A percentile compares a stretch with the other conserved stretches of the same genome.
Conservation (phyloP, 305 asterid species). For the Andrographis paniculata region DNA sequence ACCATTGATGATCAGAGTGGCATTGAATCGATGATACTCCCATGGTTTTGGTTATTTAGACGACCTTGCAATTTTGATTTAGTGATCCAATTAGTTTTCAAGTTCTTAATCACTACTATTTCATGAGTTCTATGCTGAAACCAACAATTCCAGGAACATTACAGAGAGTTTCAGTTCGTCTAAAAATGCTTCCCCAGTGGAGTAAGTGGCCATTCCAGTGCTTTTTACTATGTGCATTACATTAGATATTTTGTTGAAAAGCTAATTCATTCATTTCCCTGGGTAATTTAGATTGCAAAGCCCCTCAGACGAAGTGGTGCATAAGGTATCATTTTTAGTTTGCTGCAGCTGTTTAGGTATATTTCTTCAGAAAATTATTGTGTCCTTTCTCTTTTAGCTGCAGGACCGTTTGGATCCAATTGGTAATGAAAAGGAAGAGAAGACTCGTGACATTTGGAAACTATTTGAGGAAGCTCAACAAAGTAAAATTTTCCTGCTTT, state of each 20-base stretch:
- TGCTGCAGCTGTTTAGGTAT: slow-evolving; percentile 5
- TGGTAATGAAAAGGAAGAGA: slow-evolving; percentile 27
- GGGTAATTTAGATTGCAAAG: slow-evolving; percentile 34
- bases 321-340: slow-evolving; percentile 26
- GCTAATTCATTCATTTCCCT: slow-evolving; percentile 15
- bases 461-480: slow-evolving; percentile 70
- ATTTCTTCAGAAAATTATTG: slow-evolving; percentile 10
- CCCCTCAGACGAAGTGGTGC: slow-evolving; percentile 25
- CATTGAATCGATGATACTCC: too few species aligned
- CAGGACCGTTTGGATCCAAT: slow-evolving; percentile 30
- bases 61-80: too few species aligned
- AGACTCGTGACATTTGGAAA: slow-evolving; percentile 47
- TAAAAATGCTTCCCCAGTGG: slow-evolving; percentile 21
- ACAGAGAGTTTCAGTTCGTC: slow-evolving; percentile 26
- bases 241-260: neutral
- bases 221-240: neutral
- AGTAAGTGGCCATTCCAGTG: slow-evolving; percentile 22
- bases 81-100: too few species aligned
- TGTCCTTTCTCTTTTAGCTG: slow-evolving; percentile 13
- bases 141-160: slow-evolving; percentile 23
- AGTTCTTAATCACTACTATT: too few species aligned
- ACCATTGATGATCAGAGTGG: too few species aligned
- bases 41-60: too few species aligned
- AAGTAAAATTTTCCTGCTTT: slow-evolving; percentile 34
- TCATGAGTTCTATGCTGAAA: neutral